Percentiles rank a stretch among this genome's conserved stretches.
Conservation (phyloP, 306 rosid species). For the Argentina anserina region DNA sequence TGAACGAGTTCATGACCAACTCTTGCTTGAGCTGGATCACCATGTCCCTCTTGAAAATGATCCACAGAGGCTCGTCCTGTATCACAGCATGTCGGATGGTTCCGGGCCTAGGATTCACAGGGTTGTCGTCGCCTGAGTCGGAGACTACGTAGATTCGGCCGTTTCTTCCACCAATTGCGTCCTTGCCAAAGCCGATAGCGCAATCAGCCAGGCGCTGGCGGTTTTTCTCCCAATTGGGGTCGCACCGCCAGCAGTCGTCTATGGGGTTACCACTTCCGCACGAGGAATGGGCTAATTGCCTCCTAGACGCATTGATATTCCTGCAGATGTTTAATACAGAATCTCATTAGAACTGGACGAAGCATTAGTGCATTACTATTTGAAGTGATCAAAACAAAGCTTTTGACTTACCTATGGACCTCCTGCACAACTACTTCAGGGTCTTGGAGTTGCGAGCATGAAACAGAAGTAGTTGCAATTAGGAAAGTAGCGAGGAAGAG, state of each 20-base stretch:
- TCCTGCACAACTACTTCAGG: constrained; percentile 66
- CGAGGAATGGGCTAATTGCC: constrained; percentile 64
- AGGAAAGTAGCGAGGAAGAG: constrained; percentile 26
- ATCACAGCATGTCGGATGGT: constrained; percentile 70
- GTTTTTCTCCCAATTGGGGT: constrained; percentile 66
- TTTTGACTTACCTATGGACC: constrained; percentile 53
- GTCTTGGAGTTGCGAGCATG: constrained; percentile 46
- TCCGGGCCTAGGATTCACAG: constrained; percentile 64
- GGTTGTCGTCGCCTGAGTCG: constrained; percentile 66
- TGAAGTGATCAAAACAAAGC: background rate
- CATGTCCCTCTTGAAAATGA: constrained; percentile 81
- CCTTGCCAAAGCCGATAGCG: constrained; percentile 82
- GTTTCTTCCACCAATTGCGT: constrained; percentile 71
- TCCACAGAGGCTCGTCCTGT: constrained; percentile 87
- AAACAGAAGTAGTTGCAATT: constrained; percentile 19
- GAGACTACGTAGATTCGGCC: constrained; percentile 60
- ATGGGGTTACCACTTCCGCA: constrained; percentile 87
- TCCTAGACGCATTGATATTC: constrained; percentile 68
- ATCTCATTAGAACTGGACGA: background rate
- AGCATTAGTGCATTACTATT: background rate
- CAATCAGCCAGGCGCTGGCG: constrained; percentile 80
- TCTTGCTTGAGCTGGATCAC: constrained; percentile 56
- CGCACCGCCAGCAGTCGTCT: constrained; percentile 88
- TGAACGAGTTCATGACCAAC: constrained; percentile 78
- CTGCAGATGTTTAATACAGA: constrained; percentile 22